These are phyloP conservation scores for Parastagonospora avenae DNA, from an alignment of 2,329 filamentous ascomycete species.

Conservation along the genomic window DNA sequence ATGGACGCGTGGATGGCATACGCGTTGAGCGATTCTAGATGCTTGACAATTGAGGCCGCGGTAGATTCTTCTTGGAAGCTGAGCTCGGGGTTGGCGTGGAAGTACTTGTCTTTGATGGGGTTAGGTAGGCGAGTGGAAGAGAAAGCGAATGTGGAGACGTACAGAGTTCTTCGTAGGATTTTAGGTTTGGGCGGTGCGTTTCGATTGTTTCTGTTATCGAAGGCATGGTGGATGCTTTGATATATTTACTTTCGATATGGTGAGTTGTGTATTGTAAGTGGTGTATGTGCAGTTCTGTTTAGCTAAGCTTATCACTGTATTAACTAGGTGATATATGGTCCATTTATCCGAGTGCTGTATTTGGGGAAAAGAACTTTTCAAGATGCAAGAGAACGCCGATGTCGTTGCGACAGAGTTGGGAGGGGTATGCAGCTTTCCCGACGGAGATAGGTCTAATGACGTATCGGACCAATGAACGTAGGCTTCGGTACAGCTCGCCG, in stretches of 20 bases:
- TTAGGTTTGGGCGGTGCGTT: constrained; percentile 29
- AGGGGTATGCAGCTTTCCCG: constrained; percentile 1
- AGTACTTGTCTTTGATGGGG: constrained; percentile 34
- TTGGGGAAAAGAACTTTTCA: background rate
- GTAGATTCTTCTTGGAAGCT: constrained; percentile 44
- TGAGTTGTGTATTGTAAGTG: too few species aligned
- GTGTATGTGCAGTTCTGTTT: too few species aligned
- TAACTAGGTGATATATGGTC: too few species aligned
- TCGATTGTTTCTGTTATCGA: constrained; percentile 35
- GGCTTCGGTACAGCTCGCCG: background rate
- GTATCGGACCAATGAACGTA: constrained; percentile 1
- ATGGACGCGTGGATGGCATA: constrained; percentile 58
- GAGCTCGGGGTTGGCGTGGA: constrained; percentile 43
- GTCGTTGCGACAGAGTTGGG: background rate
- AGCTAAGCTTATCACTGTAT: background rate
- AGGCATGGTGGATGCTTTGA: constrained; percentile 24
- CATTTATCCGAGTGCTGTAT: background rate
- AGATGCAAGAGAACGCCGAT: background rate
- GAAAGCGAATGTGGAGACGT: constrained; percentile 3
- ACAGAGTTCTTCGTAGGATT: constrained; percentile 43
- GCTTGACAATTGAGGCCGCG: constrained; percentile 33
- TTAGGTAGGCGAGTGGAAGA: constrained; percentile 1
- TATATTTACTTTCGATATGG: too few species aligned
- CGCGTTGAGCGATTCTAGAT: constrained; percentile 32
- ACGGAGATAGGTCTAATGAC: background rate